phyloP scores from a whole-genome alignment of 768 basidiomycete species.

The Tricholoma furcatifolium region DNA sequence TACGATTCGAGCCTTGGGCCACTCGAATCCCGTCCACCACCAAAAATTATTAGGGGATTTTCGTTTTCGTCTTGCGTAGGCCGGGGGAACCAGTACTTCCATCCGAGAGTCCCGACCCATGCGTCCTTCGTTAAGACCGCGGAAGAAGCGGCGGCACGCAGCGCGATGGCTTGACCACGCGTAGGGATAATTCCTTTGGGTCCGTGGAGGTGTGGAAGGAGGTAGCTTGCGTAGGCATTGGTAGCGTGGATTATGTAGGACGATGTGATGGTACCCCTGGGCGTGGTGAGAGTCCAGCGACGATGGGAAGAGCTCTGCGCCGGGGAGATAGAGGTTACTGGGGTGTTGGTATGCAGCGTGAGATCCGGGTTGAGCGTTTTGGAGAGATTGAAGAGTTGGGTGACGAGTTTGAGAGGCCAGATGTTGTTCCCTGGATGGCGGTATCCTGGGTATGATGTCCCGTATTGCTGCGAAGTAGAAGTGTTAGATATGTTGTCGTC shows the following conservation, averaged over 20 bases:
- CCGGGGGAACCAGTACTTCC: constrained; percentile 85
- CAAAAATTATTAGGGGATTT: constrained; percentile 66
- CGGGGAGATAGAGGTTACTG: constrained; percentile 48
- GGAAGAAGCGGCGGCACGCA: constrained; percentile 34
- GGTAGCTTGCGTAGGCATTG: constrained; percentile 77
- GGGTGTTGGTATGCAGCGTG: constrained; percentile 69
- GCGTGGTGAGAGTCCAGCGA: constrained; percentile 58
- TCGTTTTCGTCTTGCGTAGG: constrained; percentile 34
- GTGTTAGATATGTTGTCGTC: background rate
- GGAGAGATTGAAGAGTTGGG: constrained; percentile 53
- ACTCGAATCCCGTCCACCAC: constrained; percentile 57
- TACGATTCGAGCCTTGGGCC: constrained; percentile 48
- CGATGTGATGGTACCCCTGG: constrained; percentile 62
- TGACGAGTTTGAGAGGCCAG: constrained; percentile 83
- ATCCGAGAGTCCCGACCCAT: constrained; percentile 52
- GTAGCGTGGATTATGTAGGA: constrained; percentile 80
- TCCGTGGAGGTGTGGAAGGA: constrained; percentile 68
- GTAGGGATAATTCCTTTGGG: constrained; percentile 61
- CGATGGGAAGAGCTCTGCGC: constrained; percentile 15
- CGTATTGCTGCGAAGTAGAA: constrained; percentile 32
- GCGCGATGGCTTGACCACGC: constrained; percentile 64
- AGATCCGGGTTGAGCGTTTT: constrained; percentile 33
- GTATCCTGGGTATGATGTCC: constrained; percentile 51
- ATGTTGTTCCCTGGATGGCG: constrained; percentile 59
- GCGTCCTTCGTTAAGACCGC: constrained; percentile 40